Base-by-base conservation (phyloP, 2,329 filamentous ascomycete genomes). In the Xylariaceae sp. region DNA sequence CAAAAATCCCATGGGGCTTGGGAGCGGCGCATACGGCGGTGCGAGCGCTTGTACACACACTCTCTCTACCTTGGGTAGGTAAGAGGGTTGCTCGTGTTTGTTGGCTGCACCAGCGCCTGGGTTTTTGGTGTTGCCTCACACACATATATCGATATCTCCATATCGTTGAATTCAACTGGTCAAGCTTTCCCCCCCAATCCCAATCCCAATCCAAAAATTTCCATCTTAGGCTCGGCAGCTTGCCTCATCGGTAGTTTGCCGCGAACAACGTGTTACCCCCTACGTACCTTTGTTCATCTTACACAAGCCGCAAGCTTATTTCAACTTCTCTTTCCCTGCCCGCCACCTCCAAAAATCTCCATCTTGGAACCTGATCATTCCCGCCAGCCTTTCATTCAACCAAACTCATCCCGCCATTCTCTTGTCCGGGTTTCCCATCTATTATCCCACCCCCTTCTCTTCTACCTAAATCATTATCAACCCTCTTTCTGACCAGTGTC, bases 301-400 rank as follows among this genome's bases (percentile, higher is more conserved):
- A 55, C 52, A 52, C 54, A 26, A 9, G 59, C 60, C 64, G 60
- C 65, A 62, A 65, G 62, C 65, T 68, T 70, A 68, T 68, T 65
- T 62, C 59, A 66, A 66, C 65, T 45, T 63, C 59, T 51, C 57
- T 16, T 55, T 47, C 58, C 51, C 56, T 55, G 57, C 62, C 61
- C 62, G 62, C 63, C 62, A 68, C 67, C 63, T 55, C 61, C 58
- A 58, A 65, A 62, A 65, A 63, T 40, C 52, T 40, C 29, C 52
- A 43, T 19, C 44, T 47, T 40, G 21, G 23, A 48, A 52, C 14
- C 19, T 42, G 14, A 40, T 20, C 32, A 37, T 37, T 37, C 32
- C 32, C 14, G 12, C 14, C 32, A 10, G 32, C n/a, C 37, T 29
- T 32, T 23, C 26, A 55, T 56, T 50, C 50, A 56, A 55, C 50